These are phyloP conservation scores for Suhomyces bokatorum DNA, from an alignment of 1,139 yeast genomes.

Conservation along the genomic window DNA sequence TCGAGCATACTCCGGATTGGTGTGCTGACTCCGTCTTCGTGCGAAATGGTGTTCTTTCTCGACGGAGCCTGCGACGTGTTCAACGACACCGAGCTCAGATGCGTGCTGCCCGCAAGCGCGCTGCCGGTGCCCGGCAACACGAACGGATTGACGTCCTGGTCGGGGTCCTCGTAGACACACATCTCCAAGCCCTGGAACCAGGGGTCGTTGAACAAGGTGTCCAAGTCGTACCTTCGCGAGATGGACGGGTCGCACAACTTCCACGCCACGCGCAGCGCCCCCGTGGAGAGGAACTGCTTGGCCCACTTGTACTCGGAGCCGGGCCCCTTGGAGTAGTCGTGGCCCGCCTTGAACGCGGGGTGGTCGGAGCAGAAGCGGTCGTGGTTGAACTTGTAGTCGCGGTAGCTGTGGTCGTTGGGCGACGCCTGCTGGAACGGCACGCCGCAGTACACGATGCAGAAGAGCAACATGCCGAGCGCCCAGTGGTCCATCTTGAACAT, in stretches of 20 bases:
- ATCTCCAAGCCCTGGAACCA: conserved; percentile 64
- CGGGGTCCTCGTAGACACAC: conserved; percentile 58
- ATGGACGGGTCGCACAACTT: conserved; percentile 67
- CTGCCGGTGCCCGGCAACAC: conserved; percentile 30
- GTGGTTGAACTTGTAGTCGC: conserved; percentile 59
- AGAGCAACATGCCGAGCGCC: conserved; percentile 69
- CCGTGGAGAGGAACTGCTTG: conserved; percentile 55
- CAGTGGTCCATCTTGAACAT: conserved; percentile 72
- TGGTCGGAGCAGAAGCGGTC: conserved; percentile 49
- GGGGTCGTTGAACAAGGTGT: conserved; percentile 57
- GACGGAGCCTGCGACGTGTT: conserved; percentile 36
- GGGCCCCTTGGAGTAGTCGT: conserved; percentile 54
- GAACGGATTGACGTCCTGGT: conserved; percentile 46
- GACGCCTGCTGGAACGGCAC: conserved; percentile 62
- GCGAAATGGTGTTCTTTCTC: conserved; percentile 33
- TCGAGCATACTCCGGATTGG: conserved; percentile 46
- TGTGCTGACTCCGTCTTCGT: conserved; percentile 20
- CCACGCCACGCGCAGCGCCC: conserved; percentile 74
- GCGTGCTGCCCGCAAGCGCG: conserved; percentile 6
- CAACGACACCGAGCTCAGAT: conserved; percentile 22
- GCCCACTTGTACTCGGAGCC: conserved; percentile 70
- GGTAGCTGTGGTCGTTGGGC: conserved; percentile 51
- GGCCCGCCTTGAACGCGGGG: conserved; percentile 54
- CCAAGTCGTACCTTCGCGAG: conserved; percentile 52
- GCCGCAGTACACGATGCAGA: conserved; percentile 58